Base-by-base conservation (phyloP, 495 filamentous ascomycete species). In the Aspergillus avenaceus region DNA sequence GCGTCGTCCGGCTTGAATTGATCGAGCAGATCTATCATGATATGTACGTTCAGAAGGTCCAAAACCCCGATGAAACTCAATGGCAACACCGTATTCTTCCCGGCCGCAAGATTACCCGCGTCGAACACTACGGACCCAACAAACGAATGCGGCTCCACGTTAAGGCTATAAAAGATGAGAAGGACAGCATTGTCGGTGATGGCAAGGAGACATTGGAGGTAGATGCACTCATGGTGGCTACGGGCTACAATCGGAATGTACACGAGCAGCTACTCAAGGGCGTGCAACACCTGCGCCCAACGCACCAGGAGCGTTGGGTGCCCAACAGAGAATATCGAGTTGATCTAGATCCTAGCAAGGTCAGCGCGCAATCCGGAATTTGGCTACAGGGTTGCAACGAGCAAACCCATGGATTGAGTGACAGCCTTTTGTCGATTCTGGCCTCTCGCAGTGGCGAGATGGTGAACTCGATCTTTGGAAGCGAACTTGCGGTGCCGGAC, bases 351-450 rank as follows among this genome's bases (percentile, higher is more conserved):
- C 70, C 75, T 7, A 80, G 76, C 21, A 79, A 80, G 52, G 85
- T 96, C 23, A 71, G 70, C 37, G 50, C 63, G 5, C 74, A 84
- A 12, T 78, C 81, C 7, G 91, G 91, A 9, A 78, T 97, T 26
- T 98, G 90, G 90, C 74, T 98, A 52, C 93, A 97, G 68, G 93
- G 93, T 1, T 97, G 91, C 65, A 93, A 90, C 59, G 90, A 98
- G 70, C 81, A 76, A 50, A 96, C 89, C 23, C 93, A 97, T 64
- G 93, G 93, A 72, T 61, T 92, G 54, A 88, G 86, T 54, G 89
- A 92, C 67, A 88, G 84, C 16, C 69, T 95, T 26, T 72, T 95
- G 18, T 91, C 87, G 3, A 84, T 93, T 44, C 67, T 92, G 47
- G 85, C 89, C 0, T 77, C 82, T 8, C 74, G 89, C 49, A 84